Conservation (phyloP, 2,329 filamentous ascomycete species). For the Xylariaceae sp. region DNA sequence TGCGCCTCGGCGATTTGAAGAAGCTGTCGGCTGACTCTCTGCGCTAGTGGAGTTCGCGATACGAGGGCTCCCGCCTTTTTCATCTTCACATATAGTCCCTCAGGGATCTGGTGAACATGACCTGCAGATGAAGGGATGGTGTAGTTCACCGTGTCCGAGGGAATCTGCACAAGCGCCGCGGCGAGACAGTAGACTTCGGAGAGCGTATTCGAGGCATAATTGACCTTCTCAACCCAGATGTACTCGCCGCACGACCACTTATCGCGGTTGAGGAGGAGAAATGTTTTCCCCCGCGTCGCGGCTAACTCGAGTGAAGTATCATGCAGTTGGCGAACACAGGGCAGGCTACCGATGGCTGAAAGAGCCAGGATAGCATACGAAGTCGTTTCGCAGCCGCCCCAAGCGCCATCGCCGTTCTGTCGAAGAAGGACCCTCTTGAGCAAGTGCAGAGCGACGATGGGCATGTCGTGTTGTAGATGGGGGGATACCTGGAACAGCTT, state of each 20-base stretch:
- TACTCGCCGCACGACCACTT: conserved; percentile 13
- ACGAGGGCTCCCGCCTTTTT: neutral
- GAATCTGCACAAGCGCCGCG: conserved; percentile 5
- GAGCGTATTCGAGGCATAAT: conserved; percentile 19
- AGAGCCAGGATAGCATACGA: conserved; percentile 9
- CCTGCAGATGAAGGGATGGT: neutral
- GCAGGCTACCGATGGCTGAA: neutral
- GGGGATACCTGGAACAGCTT: neutral
- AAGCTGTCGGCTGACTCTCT: neutral
- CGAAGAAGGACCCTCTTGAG: neutral
- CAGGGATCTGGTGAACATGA: neutral
- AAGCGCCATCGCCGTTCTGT: conserved; percentile 6
- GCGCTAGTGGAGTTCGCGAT: neutral
- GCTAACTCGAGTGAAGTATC: conserved; percentile 14
- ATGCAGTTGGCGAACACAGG: conserved; percentile 13
- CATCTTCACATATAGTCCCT: neutral
- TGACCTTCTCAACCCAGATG: conserved; percentile 27
- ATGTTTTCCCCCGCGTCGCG: conserved; percentile 12
- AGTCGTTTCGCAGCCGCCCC: conserved; percentile 10
- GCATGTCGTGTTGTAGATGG: conserved; percentile 1
- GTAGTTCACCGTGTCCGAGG: neutral
- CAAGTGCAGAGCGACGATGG: conserved; percentile 7
- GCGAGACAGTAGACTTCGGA: conserved; percentile 21
- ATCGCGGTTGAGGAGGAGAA: conserved; percentile 2
- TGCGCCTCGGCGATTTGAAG: neutral